These are phyloP conservation scores for Leucogyrophana mollusca DNA, from an alignment of 768 basidiomycete species.

Conservation along the genomic window DNA sequence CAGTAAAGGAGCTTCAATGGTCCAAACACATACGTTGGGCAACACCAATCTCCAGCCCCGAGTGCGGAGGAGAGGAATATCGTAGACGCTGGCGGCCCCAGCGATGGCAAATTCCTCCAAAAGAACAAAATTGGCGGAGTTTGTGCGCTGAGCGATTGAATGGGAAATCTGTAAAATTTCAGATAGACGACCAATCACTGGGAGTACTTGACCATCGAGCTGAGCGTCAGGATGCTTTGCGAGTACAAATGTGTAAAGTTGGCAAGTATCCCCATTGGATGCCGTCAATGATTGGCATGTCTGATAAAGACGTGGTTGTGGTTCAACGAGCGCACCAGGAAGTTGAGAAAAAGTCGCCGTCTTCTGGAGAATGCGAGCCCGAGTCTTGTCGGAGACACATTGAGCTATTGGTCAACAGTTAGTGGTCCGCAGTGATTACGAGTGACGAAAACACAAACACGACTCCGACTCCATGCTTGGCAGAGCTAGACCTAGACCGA, in stretches of 20 bases:
- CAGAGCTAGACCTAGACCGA: background rate
- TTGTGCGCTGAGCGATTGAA: background rate
- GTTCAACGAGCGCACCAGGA: background rate
- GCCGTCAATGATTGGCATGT: constrained; percentile 1
- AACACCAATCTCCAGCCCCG: background rate
- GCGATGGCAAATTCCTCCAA: background rate
- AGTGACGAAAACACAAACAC: background rate
- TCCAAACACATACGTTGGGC: background rate
- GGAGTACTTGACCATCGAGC: background rate
- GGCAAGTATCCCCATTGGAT: constrained; percentile 2
- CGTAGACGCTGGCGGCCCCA: background rate
- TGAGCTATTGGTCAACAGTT: constrained; percentile 1
- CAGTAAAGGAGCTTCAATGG: background rate
- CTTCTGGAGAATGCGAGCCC: background rate
- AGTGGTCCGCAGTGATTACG: background rate
- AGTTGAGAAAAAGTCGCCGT: background rate
- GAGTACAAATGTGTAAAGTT: constrained; percentile 1
- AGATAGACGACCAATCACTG: background rate
- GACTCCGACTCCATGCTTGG: background rate
- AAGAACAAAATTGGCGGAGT: background rate
- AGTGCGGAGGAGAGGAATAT: background rate
- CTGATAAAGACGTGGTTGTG: background rate
- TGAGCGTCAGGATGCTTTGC: background rate
- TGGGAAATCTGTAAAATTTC: constrained; percentile 1
- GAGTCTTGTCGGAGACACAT: background rate